Base-by-base conservation (phyloP, 768 basidiomycete species). In the Phanerochaete carnosa region DNA sequence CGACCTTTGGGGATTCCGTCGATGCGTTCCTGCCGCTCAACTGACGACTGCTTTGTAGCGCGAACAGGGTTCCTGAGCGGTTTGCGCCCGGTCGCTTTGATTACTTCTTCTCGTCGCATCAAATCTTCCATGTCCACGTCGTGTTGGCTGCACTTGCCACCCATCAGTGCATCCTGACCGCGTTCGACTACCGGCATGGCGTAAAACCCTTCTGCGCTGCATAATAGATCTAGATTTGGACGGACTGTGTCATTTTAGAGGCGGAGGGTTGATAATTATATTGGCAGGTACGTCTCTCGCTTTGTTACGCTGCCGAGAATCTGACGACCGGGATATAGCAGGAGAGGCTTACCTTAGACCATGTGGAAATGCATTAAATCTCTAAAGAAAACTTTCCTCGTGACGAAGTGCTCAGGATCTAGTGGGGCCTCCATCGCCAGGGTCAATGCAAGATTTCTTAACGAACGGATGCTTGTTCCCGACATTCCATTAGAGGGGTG, bases 101-200 rank as follows among this genome's bases (percentile, higher is more conserved):
- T 75, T 80, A 82, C 67, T 82, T 92, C 67, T 81, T 87, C 58
- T 82, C 90, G 0, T 93, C 90, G 22, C 94, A 96, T 76, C 92
- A 95, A 73, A 89, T 96, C 66, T 95, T 97, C 73, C 95, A 95
- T 70, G 72, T 87, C 62, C 86, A 83, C 67, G 93, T 95, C 37
- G 78, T 93, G 57, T 73, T 86, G 26, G 91, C 89, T 11, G 89
- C 87, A 35, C 72, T 88, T 65, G 76, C 83, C 11, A 89, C 91
- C 65, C 92, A 87, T 74, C 72, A 74, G 35, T 77, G 75, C 65
- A 77, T 90, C 60, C 65, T 86, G 61, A 80, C 79, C 25, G 80
- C 80, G 45, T 80, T 90, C 67, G 69, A 82, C 61, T 81, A 87
- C 73, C 82, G 86, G 73, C 85, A 90, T 57, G 70, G 68, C 66